Evolutionary conservation across 176 grass and related monocot species (phyloP), one percentile per base, ranked within the genome.

Genomic region (Raddia distichophylla): DNA sequence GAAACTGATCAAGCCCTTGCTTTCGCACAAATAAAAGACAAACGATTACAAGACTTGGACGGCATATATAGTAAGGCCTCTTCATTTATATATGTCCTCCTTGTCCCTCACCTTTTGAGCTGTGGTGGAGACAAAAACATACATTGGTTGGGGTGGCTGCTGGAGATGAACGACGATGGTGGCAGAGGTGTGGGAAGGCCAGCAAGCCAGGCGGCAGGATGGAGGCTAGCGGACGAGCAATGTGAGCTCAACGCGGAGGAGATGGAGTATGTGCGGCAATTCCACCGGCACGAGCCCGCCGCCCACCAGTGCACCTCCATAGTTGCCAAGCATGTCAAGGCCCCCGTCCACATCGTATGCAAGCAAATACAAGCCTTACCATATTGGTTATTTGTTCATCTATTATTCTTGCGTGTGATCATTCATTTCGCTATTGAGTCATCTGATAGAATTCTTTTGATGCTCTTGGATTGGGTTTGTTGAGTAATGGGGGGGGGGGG

Each of bases 291-390:
- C 49, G 87, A 92, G 75, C 90, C 76, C 32, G 35, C 74, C 45
- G 80, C 79, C 12, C 74, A 89, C 77, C 94, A 94, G 74, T 97
- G 94, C 56, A 89, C 85, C 80, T 97, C 91, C 68, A 69, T 76
- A 67, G 71, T 97, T 27, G 78, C 87, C 85, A 90, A 94, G 87
- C 90, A 92, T 73, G 82, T 94, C 80, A 90, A 77, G 71, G 94
- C 89, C 0, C 94, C 91, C 63, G 85, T 94, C 37, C 82, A 97
- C 69, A 88, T 88, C 2, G 92, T 90, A 90, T 87, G 83, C 53
- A 18, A 20, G 19, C 6, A 60, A 40, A 1, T 40, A 40, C 37
- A 40, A 8, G 10, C 17, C 10, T 46, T 0, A 4, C 35, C 59
- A 4, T 17, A 4, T 17, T 33, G 14, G 52, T 17, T 77, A 12